phyloP scores from a whole-genome alignment of 2,329 filamentous ascomycete genomes.

The Diplodia scrobiculata region DNA sequence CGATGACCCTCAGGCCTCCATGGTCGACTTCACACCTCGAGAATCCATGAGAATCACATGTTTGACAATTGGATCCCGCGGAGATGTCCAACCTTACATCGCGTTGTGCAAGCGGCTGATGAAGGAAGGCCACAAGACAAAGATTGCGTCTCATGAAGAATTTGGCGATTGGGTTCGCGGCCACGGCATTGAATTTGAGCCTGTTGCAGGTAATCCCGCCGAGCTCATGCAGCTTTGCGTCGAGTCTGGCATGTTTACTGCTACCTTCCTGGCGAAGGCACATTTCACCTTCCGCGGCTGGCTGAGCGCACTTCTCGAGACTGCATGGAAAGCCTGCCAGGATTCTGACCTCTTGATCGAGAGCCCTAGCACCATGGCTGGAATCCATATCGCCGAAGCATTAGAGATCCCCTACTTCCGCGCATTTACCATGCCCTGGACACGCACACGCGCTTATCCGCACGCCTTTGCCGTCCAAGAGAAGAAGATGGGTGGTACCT shows the following conservation, averaged over 20 bases:
- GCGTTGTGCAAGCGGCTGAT: slow-evolving; percentile 88
- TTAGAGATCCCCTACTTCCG: slow-evolving; percentile 93
- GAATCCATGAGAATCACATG: slow-evolving; percentile 83
- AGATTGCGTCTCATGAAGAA: slow-evolving; percentile 88
- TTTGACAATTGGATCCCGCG: slow-evolving; percentile 90
- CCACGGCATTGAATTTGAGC: slow-evolving; percentile 91
- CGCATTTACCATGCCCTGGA: slow-evolving; percentile 99
- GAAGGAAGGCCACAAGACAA: slow-evolving; percentile 80
- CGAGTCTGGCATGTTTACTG: slow-evolving; percentile 95
- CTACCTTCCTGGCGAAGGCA: slow-evolving; percentile 84
- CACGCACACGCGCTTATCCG: slow-evolving; percentile 88
- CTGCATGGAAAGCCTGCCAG: slow-evolving; percentile 81
- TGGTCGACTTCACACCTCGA: slow-evolving; percentile 86
- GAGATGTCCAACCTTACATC: slow-evolving; percentile 97
- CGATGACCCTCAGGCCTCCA: slow-evolving; percentile 83
- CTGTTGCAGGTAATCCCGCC: slow-evolving; percentile 85
- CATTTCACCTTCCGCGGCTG: slow-evolving; percentile 77
- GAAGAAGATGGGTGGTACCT: slow-evolving; percentile 89
- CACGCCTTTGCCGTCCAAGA: slow-evolving; percentile 94
- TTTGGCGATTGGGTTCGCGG: slow-evolving; percentile 86
- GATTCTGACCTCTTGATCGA: slow-evolving; percentile 89
- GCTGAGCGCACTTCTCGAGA: slow-evolving; percentile 83
- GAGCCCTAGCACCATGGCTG: slow-evolving; percentile 93
- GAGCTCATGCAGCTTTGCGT: slow-evolving; percentile 96
- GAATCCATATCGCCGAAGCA: slow-evolving; percentile 95